Evolutionary conservation across 495 filamentous ascomycete genomes (phyloP).

Genomic region (Xylona heveae): DNA sequence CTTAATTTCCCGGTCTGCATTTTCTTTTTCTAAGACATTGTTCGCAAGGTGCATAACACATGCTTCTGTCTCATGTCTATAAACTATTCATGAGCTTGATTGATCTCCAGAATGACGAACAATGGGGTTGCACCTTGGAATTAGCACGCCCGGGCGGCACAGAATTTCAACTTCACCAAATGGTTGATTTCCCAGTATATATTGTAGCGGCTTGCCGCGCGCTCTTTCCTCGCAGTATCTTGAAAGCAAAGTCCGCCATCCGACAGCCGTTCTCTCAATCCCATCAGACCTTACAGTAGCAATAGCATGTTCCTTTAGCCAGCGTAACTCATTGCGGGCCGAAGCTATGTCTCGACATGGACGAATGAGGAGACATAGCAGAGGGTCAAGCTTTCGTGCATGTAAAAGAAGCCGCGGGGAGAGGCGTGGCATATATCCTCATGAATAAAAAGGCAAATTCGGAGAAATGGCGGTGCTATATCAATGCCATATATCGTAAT

Average conservation of each 20-base stretch:
- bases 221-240: constrained; percentile 29
- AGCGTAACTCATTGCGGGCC: constrained; percentile 63
- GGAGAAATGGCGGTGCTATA: background rate
- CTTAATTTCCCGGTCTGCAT: background rate
- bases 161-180: constrained; percentile 70
- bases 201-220: constrained; percentile 60
- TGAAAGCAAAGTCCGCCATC: constrained; percentile 7
- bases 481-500: too few relatives aligned
- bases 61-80: constrained; percentile 50
- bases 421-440: constrained; percentile 52
- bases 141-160: constrained; percentile 56
- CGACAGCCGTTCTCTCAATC: too few relatives aligned
- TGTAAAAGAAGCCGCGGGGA: constrained; percentile 30
- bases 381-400: constrained; percentile 30
- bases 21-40: constrained; percentile 2
- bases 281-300: too few relatives aligned
- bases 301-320: constrained; percentile 49
- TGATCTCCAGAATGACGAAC: too few relatives aligned
- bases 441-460: background rate
- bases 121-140: constrained; percentile 41
- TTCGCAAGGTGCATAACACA: constrained; percentile 35
- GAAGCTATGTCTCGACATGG: constrained; percentile 44
- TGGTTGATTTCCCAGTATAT: constrained; percentile 71
- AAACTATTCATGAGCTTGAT: constrained; percentile 2
- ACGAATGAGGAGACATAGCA: constrained; percentile 45